A percentile compares a stretch with the other conserved stretches of the same genome.
These are phyloP conservation scores for Termitomyces eurrhizus DNA, from an alignment of 768 basidiomycete genomes.

Conservation along the genomic window DNA sequence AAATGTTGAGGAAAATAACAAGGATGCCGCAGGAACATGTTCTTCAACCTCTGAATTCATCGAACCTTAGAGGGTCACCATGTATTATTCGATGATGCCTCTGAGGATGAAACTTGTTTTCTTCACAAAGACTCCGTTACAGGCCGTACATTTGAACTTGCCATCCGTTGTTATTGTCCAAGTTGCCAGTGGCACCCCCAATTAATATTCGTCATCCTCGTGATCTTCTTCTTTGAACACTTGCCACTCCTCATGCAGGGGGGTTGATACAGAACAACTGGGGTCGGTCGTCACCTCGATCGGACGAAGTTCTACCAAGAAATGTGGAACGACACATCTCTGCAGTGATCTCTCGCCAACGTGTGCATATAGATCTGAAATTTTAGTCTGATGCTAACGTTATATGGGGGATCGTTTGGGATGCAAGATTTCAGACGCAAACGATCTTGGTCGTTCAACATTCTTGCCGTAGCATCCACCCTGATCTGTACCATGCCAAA, in stretches of 20 bases:
- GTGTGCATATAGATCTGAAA: not conserved
- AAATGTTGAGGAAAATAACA: not conserved
- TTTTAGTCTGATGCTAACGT: not conserved
- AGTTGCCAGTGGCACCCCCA: not conserved
- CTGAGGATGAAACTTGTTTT: not conserved
- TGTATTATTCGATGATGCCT: not conserved
- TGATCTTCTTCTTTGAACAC: slow-evolving; percentile 3
- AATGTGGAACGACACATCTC: not conserved
- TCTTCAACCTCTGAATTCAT: not conserved
- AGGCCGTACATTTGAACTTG: not conserved
- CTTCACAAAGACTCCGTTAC: not conserved
- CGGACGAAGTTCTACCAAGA: not conserved
- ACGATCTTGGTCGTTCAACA: not conserved
- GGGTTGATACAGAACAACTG: not conserved
- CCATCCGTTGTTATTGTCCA: not conserved
- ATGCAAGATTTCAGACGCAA: not conserved
- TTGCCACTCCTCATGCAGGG: not conserved
- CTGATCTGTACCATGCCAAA: not conserved
- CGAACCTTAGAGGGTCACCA: not conserved
- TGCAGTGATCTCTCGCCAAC: not conserved
- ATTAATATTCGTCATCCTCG: not conserved
- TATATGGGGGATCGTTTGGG: not conserved
- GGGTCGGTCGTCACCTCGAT: not conserved
- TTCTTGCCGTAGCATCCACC: not conserved
- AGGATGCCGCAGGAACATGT: not conserved